A percentile compares a stretch with the other conserved stretches of the same genome.
phyloP scores from a whole-genome alignment of 305 asterid genomes.

The Plantago lanceolata region DNA sequence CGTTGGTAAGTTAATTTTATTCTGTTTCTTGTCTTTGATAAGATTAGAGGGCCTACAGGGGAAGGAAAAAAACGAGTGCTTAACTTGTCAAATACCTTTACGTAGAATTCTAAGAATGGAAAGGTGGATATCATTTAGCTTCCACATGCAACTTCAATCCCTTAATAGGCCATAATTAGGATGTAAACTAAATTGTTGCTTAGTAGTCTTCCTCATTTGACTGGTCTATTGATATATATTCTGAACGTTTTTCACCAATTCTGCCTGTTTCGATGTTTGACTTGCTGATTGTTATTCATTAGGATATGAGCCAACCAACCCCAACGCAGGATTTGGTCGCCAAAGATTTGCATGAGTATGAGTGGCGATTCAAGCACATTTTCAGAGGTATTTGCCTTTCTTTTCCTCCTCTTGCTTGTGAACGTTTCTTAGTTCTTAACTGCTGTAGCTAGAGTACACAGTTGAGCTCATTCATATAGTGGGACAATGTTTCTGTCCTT shows the following conservation, averaged over 20 bases:
- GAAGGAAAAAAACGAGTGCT: neutral
- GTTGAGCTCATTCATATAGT: neutral
- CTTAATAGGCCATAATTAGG: too few relatives aligned
- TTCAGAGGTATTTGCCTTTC: constrained; percentile 53
- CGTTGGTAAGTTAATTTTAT: constrained; percentile 38
- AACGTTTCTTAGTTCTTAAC: neutral
- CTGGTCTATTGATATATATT: too few relatives aligned
- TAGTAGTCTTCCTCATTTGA: too few relatives aligned
- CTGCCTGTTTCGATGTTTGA: neutral
- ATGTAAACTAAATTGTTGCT: too few relatives aligned
- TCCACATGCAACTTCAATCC: too few relatives aligned
- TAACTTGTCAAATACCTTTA: neutral
- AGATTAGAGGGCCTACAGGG: too few relatives aligned
- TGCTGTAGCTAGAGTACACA: neutral
- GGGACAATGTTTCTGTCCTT: neutral
- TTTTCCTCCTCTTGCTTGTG: constrained; percentile 12
- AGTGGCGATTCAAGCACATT: constrained; percentile 78
- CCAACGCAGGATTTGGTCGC: constrained; percentile 89
- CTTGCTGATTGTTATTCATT: constrained; percentile 8
- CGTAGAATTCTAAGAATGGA: neutral
- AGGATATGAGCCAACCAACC: constrained; percentile 79
- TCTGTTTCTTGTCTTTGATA: neutral
- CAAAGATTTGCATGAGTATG: constrained; percentile 73
- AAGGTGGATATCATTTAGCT: too few relatives aligned
- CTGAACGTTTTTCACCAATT: too few relatives aligned